Evolutionary conservation across 495 filamentous ascomycete species (phyloP).

Genomic region (Trichoderma erinaceum): DNA sequence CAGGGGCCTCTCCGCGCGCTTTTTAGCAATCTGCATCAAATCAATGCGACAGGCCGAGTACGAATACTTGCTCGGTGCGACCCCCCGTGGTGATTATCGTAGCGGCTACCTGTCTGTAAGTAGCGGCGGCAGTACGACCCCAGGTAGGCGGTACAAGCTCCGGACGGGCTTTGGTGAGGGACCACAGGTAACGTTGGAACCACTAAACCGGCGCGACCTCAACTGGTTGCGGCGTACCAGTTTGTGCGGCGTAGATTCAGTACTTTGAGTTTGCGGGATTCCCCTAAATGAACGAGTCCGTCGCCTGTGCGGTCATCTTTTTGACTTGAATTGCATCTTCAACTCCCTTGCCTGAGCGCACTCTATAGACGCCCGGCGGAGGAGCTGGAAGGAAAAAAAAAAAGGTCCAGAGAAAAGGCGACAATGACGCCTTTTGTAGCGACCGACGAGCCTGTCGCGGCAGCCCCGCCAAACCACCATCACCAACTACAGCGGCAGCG

Average conservation of each 20-base stretch:
- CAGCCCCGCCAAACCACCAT: constrained; percentile 8
- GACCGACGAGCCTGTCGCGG: background rate
- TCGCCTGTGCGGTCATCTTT: background rate
- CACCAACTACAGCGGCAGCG: background rate
- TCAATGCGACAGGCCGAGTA: constrained; percentile 7
- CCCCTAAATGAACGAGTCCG: background rate
- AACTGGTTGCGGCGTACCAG: constrained; percentile 13
- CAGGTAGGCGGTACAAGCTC: background rate
- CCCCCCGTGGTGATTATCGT: background rate
- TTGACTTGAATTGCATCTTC: background rate
- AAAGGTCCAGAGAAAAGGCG: background rate
- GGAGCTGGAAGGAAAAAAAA: background rate
- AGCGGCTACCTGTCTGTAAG: background rate
- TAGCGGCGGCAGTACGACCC: background rate
- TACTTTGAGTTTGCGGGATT: constrained; percentile 8
- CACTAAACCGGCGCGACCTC: background rate
- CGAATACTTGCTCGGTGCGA: background rate
- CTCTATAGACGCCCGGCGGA: background rate
- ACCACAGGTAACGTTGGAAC: background rate
- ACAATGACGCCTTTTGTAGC: constrained; percentile 7
- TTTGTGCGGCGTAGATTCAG: constrained; percentile 12
- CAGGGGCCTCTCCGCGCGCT: constrained; percentile 8
- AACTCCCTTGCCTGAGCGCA: background rate
- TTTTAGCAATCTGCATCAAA: background rate
- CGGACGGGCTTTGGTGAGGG: background rate